A percentile compares a stretch with the other conserved stretches of the same genome.
Evolutionary conservation across 768 basidiomycete species (phyloP).

Genomic region (Kwoniella europaea): DNA sequence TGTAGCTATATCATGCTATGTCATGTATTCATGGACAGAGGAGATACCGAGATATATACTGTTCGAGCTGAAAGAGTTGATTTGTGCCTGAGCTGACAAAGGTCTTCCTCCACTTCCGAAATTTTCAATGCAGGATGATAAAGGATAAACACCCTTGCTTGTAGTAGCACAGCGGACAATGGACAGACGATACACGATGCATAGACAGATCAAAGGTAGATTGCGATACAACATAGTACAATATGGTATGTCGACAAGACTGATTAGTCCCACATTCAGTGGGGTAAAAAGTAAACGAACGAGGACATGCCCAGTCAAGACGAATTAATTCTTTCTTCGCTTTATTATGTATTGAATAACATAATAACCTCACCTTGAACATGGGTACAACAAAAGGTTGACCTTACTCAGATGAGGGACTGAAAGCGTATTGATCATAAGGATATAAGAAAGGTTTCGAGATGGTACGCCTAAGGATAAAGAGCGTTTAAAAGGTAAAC

Average conservation of each 20-base stretch:
- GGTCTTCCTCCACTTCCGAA: constrained; percentile 5
- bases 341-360: constrained; percentile 8
- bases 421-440: constrained; percentile 22
- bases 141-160: background rate
- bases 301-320: constrained; percentile 35
- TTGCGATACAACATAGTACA: constrained; percentile 3
- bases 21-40: too few species aligned
- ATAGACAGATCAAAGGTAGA: background rate
- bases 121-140: background rate
- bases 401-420: constrained; percentile 27
- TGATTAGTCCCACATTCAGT: constrained; percentile 37
- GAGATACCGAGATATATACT: too few species aligned
- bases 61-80: too few species aligned
- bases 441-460: background rate
- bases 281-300: constrained; percentile 23
- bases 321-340: constrained; percentile 21
- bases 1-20: too few species aligned
- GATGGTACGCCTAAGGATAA: background rate
- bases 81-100: background rate
- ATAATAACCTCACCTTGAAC: constrained; percentile 18
- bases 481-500: background rate
- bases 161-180: background rate
- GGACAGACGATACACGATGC: constrained; percentile 8
- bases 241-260: constrained; percentile 25
- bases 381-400: constrained; percentile 25